Conservation (phyloP, 2,329 filamentous ascomycete species). For the Thelonectria rubi region DNA sequence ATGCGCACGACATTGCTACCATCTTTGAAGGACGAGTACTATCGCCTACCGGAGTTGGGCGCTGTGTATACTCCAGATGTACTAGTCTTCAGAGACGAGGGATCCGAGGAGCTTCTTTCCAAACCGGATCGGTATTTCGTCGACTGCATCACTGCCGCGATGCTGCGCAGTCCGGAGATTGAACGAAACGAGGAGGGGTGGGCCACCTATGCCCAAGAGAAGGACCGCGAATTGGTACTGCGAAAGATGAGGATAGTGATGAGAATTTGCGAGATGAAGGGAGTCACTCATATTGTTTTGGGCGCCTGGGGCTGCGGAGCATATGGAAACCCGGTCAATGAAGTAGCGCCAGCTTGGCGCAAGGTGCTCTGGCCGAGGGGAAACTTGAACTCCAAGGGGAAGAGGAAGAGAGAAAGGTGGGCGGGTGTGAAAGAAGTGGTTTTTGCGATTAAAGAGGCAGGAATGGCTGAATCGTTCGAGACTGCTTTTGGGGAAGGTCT, state of each 20-base stretch:
- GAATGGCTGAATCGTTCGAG: constrained; percentile 62
- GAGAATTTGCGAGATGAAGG: constrained; percentile 58
- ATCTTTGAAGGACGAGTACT: constrained; percentile 65
- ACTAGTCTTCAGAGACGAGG: constrained; percentile 61
- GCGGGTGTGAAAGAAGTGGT: constrained; percentile 54
- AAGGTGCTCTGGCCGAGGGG: constrained; percentile 42
- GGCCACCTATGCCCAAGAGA: constrained; percentile 52
- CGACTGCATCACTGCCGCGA: constrained; percentile 66
- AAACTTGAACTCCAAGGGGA: constrained; percentile 29
- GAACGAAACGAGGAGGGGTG: constrained; percentile 48
- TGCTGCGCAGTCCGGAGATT: constrained; percentile 66
- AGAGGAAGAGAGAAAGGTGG: constrained; percentile 32
- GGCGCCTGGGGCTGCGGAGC: constrained; percentile 73
- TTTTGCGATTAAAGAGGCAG: constrained; percentile 65
- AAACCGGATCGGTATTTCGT: constrained; percentile 65
- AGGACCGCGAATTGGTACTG: constrained; percentile 60
- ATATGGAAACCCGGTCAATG: constrained; percentile 68
- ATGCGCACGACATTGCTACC: constrained; percentile 67
- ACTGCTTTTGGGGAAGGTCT: constrained; percentile 52
- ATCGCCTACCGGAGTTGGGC: constrained; percentile 66
- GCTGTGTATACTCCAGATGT: constrained; percentile 67
- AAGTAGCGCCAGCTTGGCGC: constrained; percentile 65
- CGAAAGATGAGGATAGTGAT: constrained; percentile 68
- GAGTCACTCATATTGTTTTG: constrained; percentile 61
- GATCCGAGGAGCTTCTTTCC: constrained; percentile 46